A percentile compares a stretch with the other conserved stretches of the same genome.
phyloP scores from a whole-genome alignment of 2,329 filamentous ascomycete species.

The Nothophoma quercina region DNA sequence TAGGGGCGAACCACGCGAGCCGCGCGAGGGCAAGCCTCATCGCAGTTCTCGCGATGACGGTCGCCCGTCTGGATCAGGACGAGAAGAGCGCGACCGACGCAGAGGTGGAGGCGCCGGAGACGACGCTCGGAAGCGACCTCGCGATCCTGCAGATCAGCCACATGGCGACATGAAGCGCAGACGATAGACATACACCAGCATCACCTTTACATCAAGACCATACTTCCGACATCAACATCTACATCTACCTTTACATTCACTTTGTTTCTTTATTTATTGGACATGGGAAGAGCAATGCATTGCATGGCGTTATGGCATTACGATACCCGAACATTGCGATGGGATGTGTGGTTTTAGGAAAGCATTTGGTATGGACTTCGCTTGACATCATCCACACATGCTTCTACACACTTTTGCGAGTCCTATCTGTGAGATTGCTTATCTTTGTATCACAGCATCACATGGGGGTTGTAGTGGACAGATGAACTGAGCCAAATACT shows the following conservation, averaged over 20 bases:
- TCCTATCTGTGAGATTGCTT: background rate
- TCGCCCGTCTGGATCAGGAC: constrained; percentile 33
- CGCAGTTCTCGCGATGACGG: constrained; percentile 34
- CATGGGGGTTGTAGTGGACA: background rate
- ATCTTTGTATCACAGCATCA: background rate
- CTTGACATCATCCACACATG: too few species aligned
- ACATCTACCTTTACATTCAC: background rate
- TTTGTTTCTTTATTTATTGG: background rate
- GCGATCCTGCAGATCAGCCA: constrained; percentile 33
- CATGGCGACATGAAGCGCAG: constrained; percentile 37
- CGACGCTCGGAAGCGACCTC: constrained; percentile 32
- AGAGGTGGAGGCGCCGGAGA: constrained; percentile 24
- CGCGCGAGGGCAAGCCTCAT: constrained; percentile 30
- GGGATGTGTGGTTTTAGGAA: constrained; percentile 1
- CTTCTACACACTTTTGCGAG: background rate
- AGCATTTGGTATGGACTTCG: background rate
- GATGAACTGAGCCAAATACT: too few species aligned
- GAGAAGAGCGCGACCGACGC: constrained; percentile 34
- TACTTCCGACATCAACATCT: constrained; percentile 1
- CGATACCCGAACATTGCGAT: constrained; percentile 19
- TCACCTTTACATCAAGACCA: constrained; percentile 11
- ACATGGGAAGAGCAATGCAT: constrained; percentile 10
- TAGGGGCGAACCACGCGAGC: constrained; percentile 3
- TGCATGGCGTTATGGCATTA: constrained; percentile 23
- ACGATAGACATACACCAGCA: constrained; percentile 23